Evolutionary conservation across 2,329 filamentous ascomycete species (phyloP), one percentile per base, ranked within the genome.

Genomic region (Trichothecium roseum): DNA sequence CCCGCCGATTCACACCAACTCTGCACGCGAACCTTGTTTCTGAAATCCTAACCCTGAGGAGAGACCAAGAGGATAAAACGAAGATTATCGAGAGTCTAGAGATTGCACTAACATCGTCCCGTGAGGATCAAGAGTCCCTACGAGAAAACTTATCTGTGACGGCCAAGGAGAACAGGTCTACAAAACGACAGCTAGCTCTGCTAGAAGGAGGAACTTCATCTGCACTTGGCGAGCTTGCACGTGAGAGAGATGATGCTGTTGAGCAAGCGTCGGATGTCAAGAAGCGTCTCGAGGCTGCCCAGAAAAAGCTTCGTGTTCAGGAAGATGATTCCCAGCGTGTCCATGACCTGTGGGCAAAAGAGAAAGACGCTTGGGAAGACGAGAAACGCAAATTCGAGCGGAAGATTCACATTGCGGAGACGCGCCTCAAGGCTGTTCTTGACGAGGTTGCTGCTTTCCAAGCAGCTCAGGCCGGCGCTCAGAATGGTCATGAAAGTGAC

Each of bases 1-100:
- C 91, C 3, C 78, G 89, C 37, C 76, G 91, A 27, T 95, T 98
- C 52, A 98, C 91, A 1, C 91, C 91, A 2, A 96, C 88, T 0
- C 64, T 98, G 9, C 91, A 96, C 56, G 91, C 91, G 8, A 95
- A 85, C 34, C 66, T 98, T 6, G 89, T 98, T 1, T 89, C 89
- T 0, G 91, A 98, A 56, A 98, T 98, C 42, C 66, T 98, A 28
- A 77, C 79, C 3, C 63, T 98, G 34, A 78, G 88, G 16, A 73
- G 91, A 39, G 91, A 98, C 44, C 76, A 96, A 42, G 91, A 98
- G 52, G 85, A 84, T 29, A 95, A 94, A 59, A 74, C 81, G 30
- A 84, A 78, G 48, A 72, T 86, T 36, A 94, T 98, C 37, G 88
- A 95, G 53, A 78, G 74, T 36, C 67, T 98, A 13, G 91, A 98